These are phyloP conservation scores for Echium plantagineum DNA, from an alignment of 257 asterid species.

Conservation along the genomic window DNA sequence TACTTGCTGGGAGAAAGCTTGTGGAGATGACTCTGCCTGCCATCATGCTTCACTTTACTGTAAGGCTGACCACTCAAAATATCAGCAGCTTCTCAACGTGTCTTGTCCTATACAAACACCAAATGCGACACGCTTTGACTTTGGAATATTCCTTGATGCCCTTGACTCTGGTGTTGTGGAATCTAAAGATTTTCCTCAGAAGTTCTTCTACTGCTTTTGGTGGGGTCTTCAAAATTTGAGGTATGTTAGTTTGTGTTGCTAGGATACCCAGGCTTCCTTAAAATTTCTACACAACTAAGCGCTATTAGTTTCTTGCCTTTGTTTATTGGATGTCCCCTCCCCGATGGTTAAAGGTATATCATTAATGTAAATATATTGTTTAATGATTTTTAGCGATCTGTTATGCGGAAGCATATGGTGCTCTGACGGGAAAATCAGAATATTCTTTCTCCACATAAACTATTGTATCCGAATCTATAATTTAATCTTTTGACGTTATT, in stretches of 20 bases:
- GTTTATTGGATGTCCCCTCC: no score
- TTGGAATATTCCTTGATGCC: constrained; percentile 88
- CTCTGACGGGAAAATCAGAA: no score
- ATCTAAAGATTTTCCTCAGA: constrained; percentile 74
- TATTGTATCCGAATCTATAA: no score
- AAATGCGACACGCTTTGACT: constrained; percentile 55
- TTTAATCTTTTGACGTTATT: no score
- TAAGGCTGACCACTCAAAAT: constrained; percentile 26
- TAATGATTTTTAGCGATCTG: no score
- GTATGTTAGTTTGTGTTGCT: constrained; percentile 24
- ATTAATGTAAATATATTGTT: no score
- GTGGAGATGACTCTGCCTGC: constrained; percentile 37
- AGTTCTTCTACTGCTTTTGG: constrained; percentile 97
- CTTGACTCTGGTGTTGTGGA: constrained; percentile 92
- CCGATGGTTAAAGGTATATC: no score
- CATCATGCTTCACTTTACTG: constrained; percentile 50
- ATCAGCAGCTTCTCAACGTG: constrained; percentile 24
- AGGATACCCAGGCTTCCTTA: no score
- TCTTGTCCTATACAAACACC: constrained; percentile 60
- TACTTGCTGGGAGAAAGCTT: constrained; percentile 75
- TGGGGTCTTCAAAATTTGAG: constrained; percentile 99
- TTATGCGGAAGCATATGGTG: no score
- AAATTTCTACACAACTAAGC: no score
- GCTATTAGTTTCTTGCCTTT: no score
- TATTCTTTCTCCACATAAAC: no score